Conservation (phyloP, 257 asterid species). For the Scutellaria galericulata region DNA sequence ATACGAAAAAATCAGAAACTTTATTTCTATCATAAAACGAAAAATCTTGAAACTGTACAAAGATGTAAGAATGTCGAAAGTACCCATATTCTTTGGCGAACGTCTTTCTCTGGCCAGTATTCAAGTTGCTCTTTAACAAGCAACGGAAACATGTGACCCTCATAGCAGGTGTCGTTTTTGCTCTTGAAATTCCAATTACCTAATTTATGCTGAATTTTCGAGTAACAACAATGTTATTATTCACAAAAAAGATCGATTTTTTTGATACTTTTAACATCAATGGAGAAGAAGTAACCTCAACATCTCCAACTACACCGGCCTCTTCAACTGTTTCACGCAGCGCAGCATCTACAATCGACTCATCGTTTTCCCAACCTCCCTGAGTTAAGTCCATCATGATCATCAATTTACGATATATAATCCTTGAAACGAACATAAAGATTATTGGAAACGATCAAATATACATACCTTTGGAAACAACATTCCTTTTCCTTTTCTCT, state of each 20-base stretch:
- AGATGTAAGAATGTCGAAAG: not conserved
- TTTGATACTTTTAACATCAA: not conserved
- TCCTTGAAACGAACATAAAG: not conserved
- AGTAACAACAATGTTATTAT: not conserved
- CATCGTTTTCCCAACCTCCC: slow-evolving; percentile 98
- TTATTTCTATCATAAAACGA: not conserved
- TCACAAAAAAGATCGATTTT: too few species aligned
- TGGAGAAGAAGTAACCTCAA: slow-evolving; percentile 58
- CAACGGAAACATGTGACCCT: slow-evolving; percentile 79
- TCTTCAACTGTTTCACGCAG: slow-evolving; percentile 89
- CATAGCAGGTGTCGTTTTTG: slow-evolving; percentile 57
- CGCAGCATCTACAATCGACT: slow-evolving; percentile 72
- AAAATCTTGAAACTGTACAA: not conserved
- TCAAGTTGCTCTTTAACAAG: slow-evolving; percentile 80
- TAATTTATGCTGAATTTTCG: slow-evolving; percentile 50
- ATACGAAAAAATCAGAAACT: not conserved
- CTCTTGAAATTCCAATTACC: slow-evolving; percentile 77
- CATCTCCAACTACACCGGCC: slow-evolving; percentile 90
- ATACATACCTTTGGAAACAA: slow-evolving; percentile 78
- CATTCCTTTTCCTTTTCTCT: slow-evolving; percentile 86
- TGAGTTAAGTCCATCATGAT: slow-evolving; percentile 33
- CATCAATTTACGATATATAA: not conserved
- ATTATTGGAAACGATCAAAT: not conserved
- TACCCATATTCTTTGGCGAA: slow-evolving; percentile 85
- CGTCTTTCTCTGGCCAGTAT: slow-evolving; percentile 87